These are phyloP conservation scores for Inga laurina DNA, from an alignment of 306 rosid genomes.

Conservation along the genomic window DNA sequence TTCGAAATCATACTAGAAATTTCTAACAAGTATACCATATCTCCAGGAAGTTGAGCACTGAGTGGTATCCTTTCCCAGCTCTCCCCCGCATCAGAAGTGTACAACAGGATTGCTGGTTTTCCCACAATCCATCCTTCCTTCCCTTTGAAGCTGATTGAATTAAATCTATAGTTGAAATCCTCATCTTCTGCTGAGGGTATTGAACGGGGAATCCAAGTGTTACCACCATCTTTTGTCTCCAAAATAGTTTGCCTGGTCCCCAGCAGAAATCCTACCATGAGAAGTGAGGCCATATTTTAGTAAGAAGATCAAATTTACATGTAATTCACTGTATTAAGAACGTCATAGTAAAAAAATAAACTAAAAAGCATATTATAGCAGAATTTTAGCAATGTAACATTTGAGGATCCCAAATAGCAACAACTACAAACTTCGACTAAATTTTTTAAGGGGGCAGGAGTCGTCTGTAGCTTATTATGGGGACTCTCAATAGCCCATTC, in stretches of 20 bases:
- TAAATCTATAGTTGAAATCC: conserved; percentile 92
- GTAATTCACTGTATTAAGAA: background rate
- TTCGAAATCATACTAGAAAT: background rate
- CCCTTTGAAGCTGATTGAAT: conserved; percentile 88
- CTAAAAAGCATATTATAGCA: background rate
- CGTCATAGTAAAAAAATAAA: background rate
- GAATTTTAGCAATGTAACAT: background rate
- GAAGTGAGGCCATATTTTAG: background rate
- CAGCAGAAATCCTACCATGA: conserved; percentile 72
- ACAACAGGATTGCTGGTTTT: conserved; percentile 82
- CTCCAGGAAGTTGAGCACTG: conserved; percentile 90
- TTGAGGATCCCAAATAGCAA: background rate
- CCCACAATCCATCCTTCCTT: conserved; percentile 98
- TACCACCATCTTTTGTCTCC: conserved; percentile 96
- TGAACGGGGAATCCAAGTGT: conserved; percentile 84
- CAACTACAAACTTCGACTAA: background rate
- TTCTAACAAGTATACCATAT: conserved; percentile 58
- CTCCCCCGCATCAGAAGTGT: conserved; percentile 87
- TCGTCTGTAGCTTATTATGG: background rate
- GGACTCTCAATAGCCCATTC: background rate
- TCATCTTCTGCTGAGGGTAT: conserved; percentile 97
- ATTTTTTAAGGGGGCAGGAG: background rate
- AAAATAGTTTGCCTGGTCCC: conserved; percentile 88
- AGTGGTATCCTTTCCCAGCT: conserved; percentile 94
- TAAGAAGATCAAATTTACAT: background rate